Conservation (phyloP, 306 rosid genomes). For the Pterocarpus macrocarpus region DNA sequence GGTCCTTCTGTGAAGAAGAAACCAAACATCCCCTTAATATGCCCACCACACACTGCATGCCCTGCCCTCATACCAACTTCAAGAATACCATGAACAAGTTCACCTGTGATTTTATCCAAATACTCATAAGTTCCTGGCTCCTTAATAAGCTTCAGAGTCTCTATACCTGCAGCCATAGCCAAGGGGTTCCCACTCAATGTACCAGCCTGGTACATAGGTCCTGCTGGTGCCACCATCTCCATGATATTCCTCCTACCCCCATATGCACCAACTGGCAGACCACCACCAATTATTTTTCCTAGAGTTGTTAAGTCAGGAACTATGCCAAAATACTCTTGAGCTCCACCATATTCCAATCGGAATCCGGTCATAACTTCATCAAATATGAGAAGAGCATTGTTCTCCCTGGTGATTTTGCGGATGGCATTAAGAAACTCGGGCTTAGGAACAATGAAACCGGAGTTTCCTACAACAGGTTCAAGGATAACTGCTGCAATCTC, state of each 20-base stretch:
- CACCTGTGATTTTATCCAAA: slow-evolving; percentile 63
- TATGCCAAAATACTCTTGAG: slow-evolving; percentile 76
- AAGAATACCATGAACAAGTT: slow-evolving; percentile 68
- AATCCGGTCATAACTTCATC: slow-evolving; percentile 88
- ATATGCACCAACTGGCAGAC: slow-evolving; percentile 81
- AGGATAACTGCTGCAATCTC: slow-evolving; percentile 72
- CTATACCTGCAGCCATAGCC: slow-evolving; percentile 84
- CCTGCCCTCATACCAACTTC: slow-evolving; percentile 72
- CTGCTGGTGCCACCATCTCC: slow-evolving; percentile 84
- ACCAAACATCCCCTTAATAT: slow-evolving; percentile 79
- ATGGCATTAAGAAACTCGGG: slow-evolving; percentile 64
- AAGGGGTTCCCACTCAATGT: slow-evolving; percentile 82
- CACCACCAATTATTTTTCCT: slow-evolving; percentile 84
- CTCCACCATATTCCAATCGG: slow-evolving; percentile 83
- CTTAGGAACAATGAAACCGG: slow-evolving; percentile 74
- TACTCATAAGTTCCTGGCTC: slow-evolving; percentile 72
- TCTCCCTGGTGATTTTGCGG: slow-evolving; percentile 64
- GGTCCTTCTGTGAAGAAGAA: slow-evolving; percentile 80
- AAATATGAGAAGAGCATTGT: slow-evolving; percentile 66
- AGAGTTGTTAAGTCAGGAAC: slow-evolving; percentile 74
- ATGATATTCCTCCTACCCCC: slow-evolving; percentile 80
- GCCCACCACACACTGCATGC: slow-evolving; percentile 76
- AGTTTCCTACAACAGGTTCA: slow-evolving; percentile 82
- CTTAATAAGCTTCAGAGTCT: slow-evolving; percentile 70
- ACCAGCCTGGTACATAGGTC: slow-evolving; percentile 70